These are phyloP conservation scores for Arachis monticola DNA, from an alignment of 331 rosid species.

Conservation along the genomic window DNA sequence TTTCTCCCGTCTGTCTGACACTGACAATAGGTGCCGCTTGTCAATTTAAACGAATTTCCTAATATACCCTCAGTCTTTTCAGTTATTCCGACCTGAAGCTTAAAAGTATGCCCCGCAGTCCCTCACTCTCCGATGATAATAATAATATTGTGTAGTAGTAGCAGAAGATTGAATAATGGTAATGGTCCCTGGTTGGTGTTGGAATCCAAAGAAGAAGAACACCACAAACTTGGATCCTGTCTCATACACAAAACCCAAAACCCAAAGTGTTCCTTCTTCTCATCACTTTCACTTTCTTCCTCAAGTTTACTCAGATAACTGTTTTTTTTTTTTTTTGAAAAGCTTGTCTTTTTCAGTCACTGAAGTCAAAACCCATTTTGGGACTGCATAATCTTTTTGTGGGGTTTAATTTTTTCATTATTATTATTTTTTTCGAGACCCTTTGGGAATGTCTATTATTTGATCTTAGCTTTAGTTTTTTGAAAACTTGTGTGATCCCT, in stretches of 20 bases:
- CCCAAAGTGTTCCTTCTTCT: constrained; percentile 55
- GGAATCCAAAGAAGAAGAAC: constrained; percentile 49
- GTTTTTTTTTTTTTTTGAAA: constrained; percentile 35
- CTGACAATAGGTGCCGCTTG: constrained; percentile 7
- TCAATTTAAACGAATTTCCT: constrained; percentile 29
- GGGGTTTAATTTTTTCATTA: too few relatives aligned
- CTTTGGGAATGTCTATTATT: constrained; percentile 25
- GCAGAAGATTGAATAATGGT: not conserved
- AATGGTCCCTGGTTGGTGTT: constrained; percentile 43
- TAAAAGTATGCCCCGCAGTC: not conserved
- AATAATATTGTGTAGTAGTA: not conserved
- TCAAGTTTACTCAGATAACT: constrained; percentile 40
- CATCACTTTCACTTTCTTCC: constrained; percentile 36
- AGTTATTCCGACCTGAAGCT: constrained; percentile 21
- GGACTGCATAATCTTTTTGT: not conserved
- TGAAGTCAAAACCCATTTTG: constrained; percentile 43
- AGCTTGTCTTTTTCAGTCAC: constrained; percentile 33
- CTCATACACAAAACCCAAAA: constrained; percentile 11
- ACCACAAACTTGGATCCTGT: constrained; percentile 36
- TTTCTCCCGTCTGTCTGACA: constrained; percentile 3
- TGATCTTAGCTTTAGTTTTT: constrained; percentile 29
- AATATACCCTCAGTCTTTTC: constrained; percentile 36
- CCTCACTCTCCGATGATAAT: not conserved
- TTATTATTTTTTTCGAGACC: not conserved
- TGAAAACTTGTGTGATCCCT: constrained; percentile 36